Evolutionary conservation across 208 protist genomes (phyloP), one percentile per base, ranked within the genome.

Genomic region (Trypanosomatidae sp.): DNA sequence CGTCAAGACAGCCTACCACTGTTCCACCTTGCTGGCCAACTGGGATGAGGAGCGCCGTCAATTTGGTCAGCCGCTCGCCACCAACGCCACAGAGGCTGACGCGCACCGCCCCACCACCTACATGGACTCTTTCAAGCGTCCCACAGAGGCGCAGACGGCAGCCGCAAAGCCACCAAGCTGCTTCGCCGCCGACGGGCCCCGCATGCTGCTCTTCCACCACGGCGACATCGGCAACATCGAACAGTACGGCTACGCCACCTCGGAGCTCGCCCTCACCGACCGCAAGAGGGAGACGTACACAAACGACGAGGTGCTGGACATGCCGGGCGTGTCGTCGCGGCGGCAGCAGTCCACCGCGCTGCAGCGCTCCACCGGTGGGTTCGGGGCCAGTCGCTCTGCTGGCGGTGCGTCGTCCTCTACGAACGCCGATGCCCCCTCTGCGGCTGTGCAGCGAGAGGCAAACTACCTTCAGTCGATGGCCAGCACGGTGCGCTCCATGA

Each of bases 191-290:
- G 88, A 94, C 30, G 91, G 83, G 19, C 86, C 83, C 15, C 66
- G 79, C 44, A 87, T 94, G 36, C 80, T 97, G 1, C 80, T 97
- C 56, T 95, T 97, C 69, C 91, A 89, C 73, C 93, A 97, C 79
- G 91, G 90, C 66, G 85, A 93, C 74, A 85, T 93, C 36, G 73
- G 79, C 33, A 70, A 85, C 44, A 86, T 87, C 9, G 70, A 83
- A 36, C 73, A 82, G 60, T 86, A 84, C 66, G 66, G 80, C 50
- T 71, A 87, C 69, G 83, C 88, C 39, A 79, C 92, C 13, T 67
- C 71, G 19, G 88, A 95, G 73, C 77, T 97, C 15, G 86, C 80
- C 60, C 92, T 87, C 77, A 91, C 89, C 28, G 68, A 88, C 62
- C 81, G 65, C 28, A 82, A 67, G 53, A 71, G 19, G 41, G 66